Percentiles rank a stretch among this genome's conserved stretches.
These are phyloP conservation scores for Pythium guiyangense DNA, from an alignment of 352 stramenopile genomes.

Conservation along the genomic window DNA sequence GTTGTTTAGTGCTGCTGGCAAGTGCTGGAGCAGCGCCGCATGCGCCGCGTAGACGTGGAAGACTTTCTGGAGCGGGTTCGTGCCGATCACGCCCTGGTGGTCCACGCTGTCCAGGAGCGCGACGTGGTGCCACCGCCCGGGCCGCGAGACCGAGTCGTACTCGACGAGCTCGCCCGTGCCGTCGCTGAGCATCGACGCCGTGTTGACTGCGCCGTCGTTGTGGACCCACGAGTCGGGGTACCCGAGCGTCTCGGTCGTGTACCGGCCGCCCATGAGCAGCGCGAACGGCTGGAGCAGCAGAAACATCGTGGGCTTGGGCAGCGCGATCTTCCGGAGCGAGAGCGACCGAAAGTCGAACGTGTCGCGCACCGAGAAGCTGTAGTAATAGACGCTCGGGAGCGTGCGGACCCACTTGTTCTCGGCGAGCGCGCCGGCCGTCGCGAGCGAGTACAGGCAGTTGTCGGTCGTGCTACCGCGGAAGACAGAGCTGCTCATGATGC, in stretches of 20 bases:
- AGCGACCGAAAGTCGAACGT: slow-evolving; percentile 5
- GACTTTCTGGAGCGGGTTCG: slow-evolving; percentile 12
- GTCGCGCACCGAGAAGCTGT: slow-evolving; percentile 12
- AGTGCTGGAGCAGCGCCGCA: slow-evolving; percentile 5
- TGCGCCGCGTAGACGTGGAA: slow-evolving; percentile 13
- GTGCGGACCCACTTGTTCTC: slow-evolving; percentile 17
- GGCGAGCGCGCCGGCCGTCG: slow-evolving; percentile 5
- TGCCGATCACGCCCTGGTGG: slow-evolving; percentile 11
- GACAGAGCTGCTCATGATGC: slow-evolving; percentile 5
- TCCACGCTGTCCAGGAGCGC: slow-evolving; percentile 11
- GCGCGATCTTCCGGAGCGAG: slow-evolving; percentile 10
- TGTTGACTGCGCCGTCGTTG: background rate
- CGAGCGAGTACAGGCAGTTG: slow-evolving; percentile 14
- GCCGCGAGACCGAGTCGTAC: slow-evolving; percentile 1
- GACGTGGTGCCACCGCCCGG: slow-evolving; percentile 14
- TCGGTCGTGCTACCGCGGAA: slow-evolving; percentile 9
- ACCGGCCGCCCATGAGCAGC: slow-evolving; percentile 8
- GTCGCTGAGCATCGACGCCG: slow-evolving; percentile 13
- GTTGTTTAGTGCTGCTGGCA: background rate
- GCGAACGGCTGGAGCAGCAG: slow-evolving; percentile 8
- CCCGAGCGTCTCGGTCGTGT: slow-evolving; percentile 7
- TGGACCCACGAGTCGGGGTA: too few relatives aligned
- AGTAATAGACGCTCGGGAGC: slow-evolving; percentile 19
- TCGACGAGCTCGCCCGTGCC: slow-evolving; percentile 7
- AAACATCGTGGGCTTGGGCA: slow-evolving; percentile 10